Evolutionary conservation across 169 alveolate species (phyloP), one percentile per base, ranked within the genome.

Genomic region (Cytauxzoon felis): DNA sequence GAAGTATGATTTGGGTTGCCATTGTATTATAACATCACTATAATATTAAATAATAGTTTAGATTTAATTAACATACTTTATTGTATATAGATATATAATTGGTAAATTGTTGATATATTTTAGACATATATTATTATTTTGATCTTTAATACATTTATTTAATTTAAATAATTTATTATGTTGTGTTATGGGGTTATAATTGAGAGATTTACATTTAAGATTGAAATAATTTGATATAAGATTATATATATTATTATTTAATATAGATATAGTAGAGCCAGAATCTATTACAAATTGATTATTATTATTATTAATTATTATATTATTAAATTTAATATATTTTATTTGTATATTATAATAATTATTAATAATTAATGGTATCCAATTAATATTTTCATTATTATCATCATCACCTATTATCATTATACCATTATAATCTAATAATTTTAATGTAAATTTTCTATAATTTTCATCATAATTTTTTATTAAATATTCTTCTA

Each of bases 381-480:
- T 36, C 86, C 86, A 76, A 8, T 7, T 19, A 19, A 24, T 7
- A 13, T 33, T 45, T 19, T n/a, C 18, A 2, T 32, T 41, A 9
- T 38, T 41, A 21, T 61, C 79, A 51, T 66, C 43, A n/a, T 88
- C 88, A 0, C 92, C 92, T 32, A 78, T 23, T 5, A 75, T 76
- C 11, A 86, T 24, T 19, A 62, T 67, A 1, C 92, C 92, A 0
- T 89, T 89, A 27, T 65, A 6, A n/a, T 86, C 92, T 13, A 87
- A 64, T 2, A 86, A 62, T 48, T 87, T 69, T 8, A 86, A 56
- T 3, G 88, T 18, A 38, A 80, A 86, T 13, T 29, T 34, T 24
- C 65, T 48, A 26, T 41, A 29, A 36, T 45, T 21, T 3, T 52
- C 42, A 7, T 64, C 66, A 36, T 57, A 73, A 52, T 73, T 61